Evolutionary conservation across 768 basidiomycete species (phyloP).

Genomic region (Zangia roseola): DNA sequence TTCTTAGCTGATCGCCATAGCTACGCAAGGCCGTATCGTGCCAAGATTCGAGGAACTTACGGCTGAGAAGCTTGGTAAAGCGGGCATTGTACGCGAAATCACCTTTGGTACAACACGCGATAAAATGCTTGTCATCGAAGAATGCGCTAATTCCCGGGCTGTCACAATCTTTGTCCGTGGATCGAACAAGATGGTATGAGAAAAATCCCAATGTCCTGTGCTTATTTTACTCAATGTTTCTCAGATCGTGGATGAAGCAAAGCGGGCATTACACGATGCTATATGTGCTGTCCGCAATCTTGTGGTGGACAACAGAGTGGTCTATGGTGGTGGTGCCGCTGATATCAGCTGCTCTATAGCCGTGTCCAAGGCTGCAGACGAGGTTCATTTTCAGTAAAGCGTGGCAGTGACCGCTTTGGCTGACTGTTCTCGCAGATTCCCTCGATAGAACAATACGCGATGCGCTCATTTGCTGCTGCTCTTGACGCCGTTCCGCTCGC

Average conservation of each 20-base stretch:
- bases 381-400: constrained; percentile 46
- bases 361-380: constrained; percentile 91
- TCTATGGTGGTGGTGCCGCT: constrained; percentile 97
- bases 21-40: constrained; percentile 96
- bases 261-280: constrained; percentile 96
- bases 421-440: constrained; percentile 60
- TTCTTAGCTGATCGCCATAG: constrained; percentile 89
- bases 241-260: constrained; percentile 98
- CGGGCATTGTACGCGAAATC: constrained; percentile 91
- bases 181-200: constrained; percentile 93
- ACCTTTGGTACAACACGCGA: constrained; percentile 97
- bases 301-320: constrained; percentile 92
- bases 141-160: constrained; percentile 94
- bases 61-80: constrained; percentile 85
- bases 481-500: constrained; percentile 95
- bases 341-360: constrained; percentile 96
- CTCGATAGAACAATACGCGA: constrained; percentile 98
- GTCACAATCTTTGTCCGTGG: constrained; percentile 98
- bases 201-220: background rate
- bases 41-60: constrained; percentile 97
- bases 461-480: constrained; percentile 98
- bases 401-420: background rate
- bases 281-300: constrained; percentile 96
- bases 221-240: background rate
- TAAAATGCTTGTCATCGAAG: constrained; percentile 99